A percentile compares a stretch with the other conserved stretches of the same genome.
Evolutionary conservation across 2,329 filamentous ascomycete genomes (phyloP).

Genomic region (Apiospora marii): DNA sequence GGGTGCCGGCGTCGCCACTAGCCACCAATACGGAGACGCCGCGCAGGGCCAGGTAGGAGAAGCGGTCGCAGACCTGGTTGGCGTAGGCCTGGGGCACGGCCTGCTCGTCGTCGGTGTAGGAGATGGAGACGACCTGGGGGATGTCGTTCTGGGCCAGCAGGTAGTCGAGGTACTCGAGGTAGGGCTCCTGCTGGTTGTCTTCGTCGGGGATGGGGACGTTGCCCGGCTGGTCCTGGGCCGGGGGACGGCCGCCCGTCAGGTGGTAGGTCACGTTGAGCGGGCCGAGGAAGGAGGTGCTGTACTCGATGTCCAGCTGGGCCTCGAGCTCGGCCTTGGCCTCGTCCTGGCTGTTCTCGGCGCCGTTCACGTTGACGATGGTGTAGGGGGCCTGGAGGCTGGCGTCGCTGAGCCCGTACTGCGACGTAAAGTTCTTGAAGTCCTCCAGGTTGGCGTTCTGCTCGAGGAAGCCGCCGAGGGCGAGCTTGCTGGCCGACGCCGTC

Average conservation of each 20-base stretch:
- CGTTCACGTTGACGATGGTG: constrained; percentile 20
- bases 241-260: constrained; percentile 12
- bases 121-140: constrained; percentile 68
- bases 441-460: constrained; percentile 15
- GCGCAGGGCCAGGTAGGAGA: constrained; percentile 69
- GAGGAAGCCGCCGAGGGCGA: constrained; percentile 22
- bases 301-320: constrained; percentile 20
- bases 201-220: constrained; percentile 43
- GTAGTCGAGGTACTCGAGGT: constrained; percentile 68
- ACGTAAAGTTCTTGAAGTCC: constrained; percentile 10
- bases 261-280: constrained; percentile 21
- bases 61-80: constrained; percentile 64
- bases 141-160: constrained; percentile 61
- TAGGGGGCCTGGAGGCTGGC: neutral
- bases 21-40: constrained; percentile 69
- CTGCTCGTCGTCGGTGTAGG: constrained; percentile 73
- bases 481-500: constrained; percentile 20
- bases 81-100: constrained; percentile 66
- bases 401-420: neutral
- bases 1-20: constrained; percentile 64
- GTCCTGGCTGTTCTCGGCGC: neutral
- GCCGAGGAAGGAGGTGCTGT: constrained; percentile 13
- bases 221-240: neutral
- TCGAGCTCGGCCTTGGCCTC: neutral
- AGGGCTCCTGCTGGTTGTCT: constrained; percentile 64